A percentile compares a stretch with the other conserved stretches of the same genome.
These are phyloP conservation scores for Yamadazyma olivae DNA, from an alignment of 805 yeast genomes.

Conservation along the genomic window DNA sequence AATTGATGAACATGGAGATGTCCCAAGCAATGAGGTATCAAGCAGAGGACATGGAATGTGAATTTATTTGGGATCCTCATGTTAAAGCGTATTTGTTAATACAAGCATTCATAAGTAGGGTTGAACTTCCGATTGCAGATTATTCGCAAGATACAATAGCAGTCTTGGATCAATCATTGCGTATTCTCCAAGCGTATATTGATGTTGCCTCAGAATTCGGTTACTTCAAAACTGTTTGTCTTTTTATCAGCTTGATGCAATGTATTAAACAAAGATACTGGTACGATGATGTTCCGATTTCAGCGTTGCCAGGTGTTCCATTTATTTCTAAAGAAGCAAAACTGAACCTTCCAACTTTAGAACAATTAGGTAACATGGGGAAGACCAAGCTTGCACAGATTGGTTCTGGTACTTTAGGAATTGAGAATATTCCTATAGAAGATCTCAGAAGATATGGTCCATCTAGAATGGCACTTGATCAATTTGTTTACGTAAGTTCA, in stretches of 20 bases:
- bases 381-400: conserved; percentile 29
- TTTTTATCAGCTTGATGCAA: conserved; percentile 70
- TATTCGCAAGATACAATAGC: conserved; percentile 91
- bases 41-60: conserved; percentile 54
- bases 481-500: conserved; percentile 51
- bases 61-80: conserved; percentile 83
- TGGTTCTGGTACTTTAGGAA: conserved; percentile 20
- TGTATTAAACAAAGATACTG: conserved; percentile 86
- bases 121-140: conserved; percentile 90
- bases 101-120: conserved; percentile 68
- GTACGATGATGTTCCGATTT: conserved; percentile 74
- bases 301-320: conserved; percentile 49
- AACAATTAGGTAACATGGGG: conserved; percentile 39
- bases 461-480: conserved; percentile 34
- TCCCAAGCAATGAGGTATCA: conserved; percentile 68
- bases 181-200: conserved; percentile 88
- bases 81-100: conserved; percentile 70
- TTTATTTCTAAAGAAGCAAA: conserved; percentile 13
- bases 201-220: conserved; percentile 89
- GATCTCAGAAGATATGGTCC: conserved; percentile 11
- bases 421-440: conserved; percentile 7
- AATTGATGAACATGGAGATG: conserved; percentile 78
- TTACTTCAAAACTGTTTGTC: conserved; percentile 56
- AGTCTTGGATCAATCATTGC: conserved; percentile 88
- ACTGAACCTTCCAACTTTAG: conserved; percentile 8